Percentiles rank a stretch among this genome's conserved stretches.
These are phyloP conservation scores for Colletotrichum acutatum DNA, from an alignment of 2,329 filamentous ascomycete species.

Conservation along the genomic window DNA sequence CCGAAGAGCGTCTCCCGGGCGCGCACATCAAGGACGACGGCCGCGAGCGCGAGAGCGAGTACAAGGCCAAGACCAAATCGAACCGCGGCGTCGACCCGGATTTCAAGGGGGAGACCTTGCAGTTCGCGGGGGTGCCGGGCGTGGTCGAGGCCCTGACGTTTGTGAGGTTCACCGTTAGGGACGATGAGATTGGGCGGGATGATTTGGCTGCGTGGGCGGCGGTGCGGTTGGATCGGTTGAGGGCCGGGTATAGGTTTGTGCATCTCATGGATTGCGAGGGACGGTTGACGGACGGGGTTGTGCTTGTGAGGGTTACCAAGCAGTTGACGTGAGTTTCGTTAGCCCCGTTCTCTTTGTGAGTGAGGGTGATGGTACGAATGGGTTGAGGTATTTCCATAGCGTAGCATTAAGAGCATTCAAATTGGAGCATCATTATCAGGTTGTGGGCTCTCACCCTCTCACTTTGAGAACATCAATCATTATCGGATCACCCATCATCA, in stretches of 20 bases:
- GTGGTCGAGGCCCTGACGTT: slow-evolving; percentile 78
- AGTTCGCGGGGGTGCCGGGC: slow-evolving; percentile 64
- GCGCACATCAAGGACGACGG: slow-evolving; percentile 51
- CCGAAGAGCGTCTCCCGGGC: slow-evolving; percentile 52
- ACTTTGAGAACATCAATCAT: no score
- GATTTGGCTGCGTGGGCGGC: slow-evolving; percentile 89
- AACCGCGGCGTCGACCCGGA: slow-evolving; percentile 70
- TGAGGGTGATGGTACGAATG: background rate
- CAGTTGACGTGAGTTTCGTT: slow-evolving; percentile 43
- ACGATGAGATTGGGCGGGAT: slow-evolving; percentile 84
- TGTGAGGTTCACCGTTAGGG: slow-evolving; percentile 85
- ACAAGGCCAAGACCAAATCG: slow-evolving; percentile 69
- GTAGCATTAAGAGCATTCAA: slow-evolving; percentile 1
- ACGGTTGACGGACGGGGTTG: slow-evolving; percentile 70
- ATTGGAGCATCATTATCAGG: background rate
- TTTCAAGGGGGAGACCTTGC: slow-evolving; percentile 67
- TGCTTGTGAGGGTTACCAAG: slow-evolving; percentile 82
- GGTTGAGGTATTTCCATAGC: background rate
- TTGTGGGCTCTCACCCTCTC: background rate
- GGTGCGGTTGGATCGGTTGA: slow-evolving; percentile 83
- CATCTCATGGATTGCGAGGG: slow-evolving; percentile 79
- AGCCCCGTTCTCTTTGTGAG: background rate
- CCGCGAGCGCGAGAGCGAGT: slow-evolving; percentile 55
- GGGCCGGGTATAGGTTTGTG: slow-evolving; percentile 80
- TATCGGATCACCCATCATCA: no score